A percentile compares a stretch with the other conserved stretches of the same genome.
These are phyloP conservation scores for Erysimum cheiranthoides DNA, from an alignment of 345 rosid genomes.

Conservation along the genomic window DNA sequence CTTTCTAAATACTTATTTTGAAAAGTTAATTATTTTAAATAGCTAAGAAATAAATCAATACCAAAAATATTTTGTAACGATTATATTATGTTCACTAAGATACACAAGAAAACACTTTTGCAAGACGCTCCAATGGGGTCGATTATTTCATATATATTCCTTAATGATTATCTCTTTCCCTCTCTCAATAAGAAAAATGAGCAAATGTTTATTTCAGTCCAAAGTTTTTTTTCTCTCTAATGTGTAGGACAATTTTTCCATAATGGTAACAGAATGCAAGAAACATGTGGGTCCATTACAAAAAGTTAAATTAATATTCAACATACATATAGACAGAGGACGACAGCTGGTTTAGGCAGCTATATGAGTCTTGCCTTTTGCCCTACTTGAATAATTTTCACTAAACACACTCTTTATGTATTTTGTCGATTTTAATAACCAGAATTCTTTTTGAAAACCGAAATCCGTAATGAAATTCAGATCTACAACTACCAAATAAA, in stretches of 20 bases:
- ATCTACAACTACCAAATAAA: constrained; percentile 21
- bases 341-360: constrained; percentile 47
- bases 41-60: neutral
- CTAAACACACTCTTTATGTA: constrained; percentile 18
- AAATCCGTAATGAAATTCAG: neutral
- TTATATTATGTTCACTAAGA: neutral
- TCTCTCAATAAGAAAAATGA: constrained; percentile 11
- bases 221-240: neutral
- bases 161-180: constrained; percentile 7
- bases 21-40: neutral
- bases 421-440: constrained; percentile 3
- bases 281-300: constrained; percentile 45
- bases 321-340: constrained; percentile 41
- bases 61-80: neutral
- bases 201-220: neutral
- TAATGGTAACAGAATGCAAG: constrained; percentile 42
- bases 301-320: constrained; percentile 42
- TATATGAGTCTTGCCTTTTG: constrained; percentile 37
- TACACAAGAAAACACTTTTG: constrained; percentile 30
- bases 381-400: constrained; percentile 39
- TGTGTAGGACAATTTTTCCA: constrained; percentile 37
- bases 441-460: neutral
- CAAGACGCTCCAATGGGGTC: constrained; percentile 34
- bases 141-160: constrained; percentile 26
- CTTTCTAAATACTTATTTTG: neutral